A percentile compares a stretch with the other conserved stretches of the same genome.
Conservation (phyloP, 768 basidiomycete species). For the Naganishia onofrii region DNA sequence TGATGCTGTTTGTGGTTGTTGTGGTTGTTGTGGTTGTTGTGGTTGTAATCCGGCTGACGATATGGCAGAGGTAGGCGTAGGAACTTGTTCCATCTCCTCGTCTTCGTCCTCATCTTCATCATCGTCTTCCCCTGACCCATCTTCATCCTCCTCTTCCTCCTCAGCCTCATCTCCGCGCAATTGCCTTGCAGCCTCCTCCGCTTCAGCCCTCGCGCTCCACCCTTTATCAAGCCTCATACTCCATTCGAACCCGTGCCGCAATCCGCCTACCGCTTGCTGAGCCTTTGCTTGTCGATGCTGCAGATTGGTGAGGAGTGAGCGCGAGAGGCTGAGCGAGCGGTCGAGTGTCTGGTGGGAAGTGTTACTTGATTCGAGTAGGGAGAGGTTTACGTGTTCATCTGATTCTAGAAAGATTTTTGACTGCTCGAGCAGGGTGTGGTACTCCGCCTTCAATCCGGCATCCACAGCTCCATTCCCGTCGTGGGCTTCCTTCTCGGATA, state of each 20-base stretch:
- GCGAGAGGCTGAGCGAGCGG: neutral
- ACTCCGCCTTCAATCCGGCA: neutral
- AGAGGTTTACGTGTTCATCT: conserved; percentile 17
- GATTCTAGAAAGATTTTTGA: neutral
- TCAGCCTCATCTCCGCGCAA: neutral
- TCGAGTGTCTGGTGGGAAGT: neutral
- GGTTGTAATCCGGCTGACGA: neutral
- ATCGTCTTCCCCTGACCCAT: neutral
- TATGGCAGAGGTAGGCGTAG: neutral
- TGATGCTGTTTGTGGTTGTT: neutral
- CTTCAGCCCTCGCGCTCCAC: conserved; percentile 2
- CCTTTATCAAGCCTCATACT: neutral
- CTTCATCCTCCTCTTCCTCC: conserved; percentile 4
- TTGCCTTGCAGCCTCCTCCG: neutral
- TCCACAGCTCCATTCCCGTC: neutral
- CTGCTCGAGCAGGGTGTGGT: neutral
- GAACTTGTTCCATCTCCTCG: conserved; percentile 5
- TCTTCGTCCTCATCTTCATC: conserved; percentile 11
- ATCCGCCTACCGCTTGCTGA: neutral
- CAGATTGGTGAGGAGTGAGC: neutral
- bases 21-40: neutral
- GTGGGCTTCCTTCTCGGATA: too few relatives aligned
- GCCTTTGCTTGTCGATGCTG: neutral
- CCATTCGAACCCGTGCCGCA: conserved; percentile 7
- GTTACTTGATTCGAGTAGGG: conserved; percentile 1